Base-by-base conservation (phyloP, 805 yeast species). In the Saccharomycopsis guyanensis region DNA sequence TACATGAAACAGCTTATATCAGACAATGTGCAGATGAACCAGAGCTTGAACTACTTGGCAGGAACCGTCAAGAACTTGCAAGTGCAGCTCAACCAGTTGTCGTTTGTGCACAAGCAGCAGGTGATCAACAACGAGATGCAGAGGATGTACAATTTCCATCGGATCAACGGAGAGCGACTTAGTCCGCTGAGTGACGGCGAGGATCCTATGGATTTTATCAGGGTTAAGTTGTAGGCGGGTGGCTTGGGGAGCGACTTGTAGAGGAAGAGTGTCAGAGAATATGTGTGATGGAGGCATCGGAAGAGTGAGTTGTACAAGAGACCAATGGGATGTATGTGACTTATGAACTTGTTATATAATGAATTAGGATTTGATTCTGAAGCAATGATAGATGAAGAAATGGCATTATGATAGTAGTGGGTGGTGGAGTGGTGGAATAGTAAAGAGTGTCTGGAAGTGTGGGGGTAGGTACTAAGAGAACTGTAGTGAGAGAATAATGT, bases 81-180 rank as follows among this genome's bases (percentile, higher is more conserved):
- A 39, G 4, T 47, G 18, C 51, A 47, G 24, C 10, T 47, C 18
- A 47, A 43, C 22, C 47, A 43, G 10, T 15, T 41, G 10, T 10
- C 27, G n/a, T 32, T 47, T 13, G 13, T 33, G 7, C 35, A 38
- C 24, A 47, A 47, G 25, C 47, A 43, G 31, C 50, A 46, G 22
- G 36, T 22, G 8, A 15, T 34, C 10, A 19, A 31, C 23, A 33
- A 27, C 7, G 40, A 24, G 19, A 42, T 38, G 20, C 45, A 40
- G 12, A 22, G 49, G 25, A 40, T 45, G 18, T 38, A 45, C 4
- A 18, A 35, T 3, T 31, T 38, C 19, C 46, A 43, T 19, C 45
- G 35, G 40, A 4, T 12, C 19, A n/a, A n/a, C n/a, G n/a, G n/a
- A n/a, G 23, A 24, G 13, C 20, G 27, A 20, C 20, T 15, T 23